Percentiles rank a stretch among this genome's conserved stretches.
These are phyloP conservation scores for Galerina sulciceps DNA, from an alignment of 768 basidiomycete genomes.

Conservation along the genomic window DNA sequence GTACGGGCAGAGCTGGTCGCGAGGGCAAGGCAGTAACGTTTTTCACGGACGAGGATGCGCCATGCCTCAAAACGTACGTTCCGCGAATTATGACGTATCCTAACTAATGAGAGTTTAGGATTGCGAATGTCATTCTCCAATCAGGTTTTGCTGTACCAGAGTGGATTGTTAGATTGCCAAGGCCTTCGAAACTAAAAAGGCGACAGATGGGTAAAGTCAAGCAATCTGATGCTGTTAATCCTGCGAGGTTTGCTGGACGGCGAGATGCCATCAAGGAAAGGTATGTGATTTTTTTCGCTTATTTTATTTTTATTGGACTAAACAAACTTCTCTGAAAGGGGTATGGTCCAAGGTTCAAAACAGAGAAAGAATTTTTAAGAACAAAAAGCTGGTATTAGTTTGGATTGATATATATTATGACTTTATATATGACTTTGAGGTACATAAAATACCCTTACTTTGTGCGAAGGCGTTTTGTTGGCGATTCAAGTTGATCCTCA, in stretches of 20 bases:
- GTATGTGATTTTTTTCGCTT: slow-evolving; percentile 36
- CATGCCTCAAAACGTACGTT: slow-evolving; percentile 85
- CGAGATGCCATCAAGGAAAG: slow-evolving; percentile 75
- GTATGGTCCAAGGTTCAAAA: slow-evolving; percentile 80
- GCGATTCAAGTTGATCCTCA: slow-evolving; percentile 31
- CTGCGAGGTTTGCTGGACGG: slow-evolving; percentile 69
- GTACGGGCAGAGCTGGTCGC: slow-evolving; percentile 92
- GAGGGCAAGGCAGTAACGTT: slow-evolving; percentile 95
- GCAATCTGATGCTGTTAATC: slow-evolving; percentile 75
- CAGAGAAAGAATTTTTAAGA: slow-evolving; percentile 44
- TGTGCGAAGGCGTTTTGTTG: slow-evolving; percentile 43
- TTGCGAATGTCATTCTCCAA: slow-evolving; percentile 94
- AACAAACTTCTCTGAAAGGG: slow-evolving; percentile 47
- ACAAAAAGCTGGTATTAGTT: slow-evolving; percentile 30
- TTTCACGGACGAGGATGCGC: slow-evolving; percentile 92
- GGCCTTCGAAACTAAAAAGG: slow-evolving; percentile 89
- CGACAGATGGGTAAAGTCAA: slow-evolving; percentile 84
- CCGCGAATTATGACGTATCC: not conserved
- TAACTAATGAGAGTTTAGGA: slow-evolving; percentile 46
- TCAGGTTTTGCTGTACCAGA: slow-evolving; percentile 91
- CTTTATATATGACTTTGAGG: not conserved
- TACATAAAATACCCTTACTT: slow-evolving; percentile 20
- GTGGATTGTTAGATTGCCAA: slow-evolving; percentile 95
- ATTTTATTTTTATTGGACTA: slow-evolving; percentile 2
- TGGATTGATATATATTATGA: not conserved